Evolutionary conservation across 2,329 filamentous ascomycete species (phyloP).

Genomic region (Diplodia corticola): DNA sequence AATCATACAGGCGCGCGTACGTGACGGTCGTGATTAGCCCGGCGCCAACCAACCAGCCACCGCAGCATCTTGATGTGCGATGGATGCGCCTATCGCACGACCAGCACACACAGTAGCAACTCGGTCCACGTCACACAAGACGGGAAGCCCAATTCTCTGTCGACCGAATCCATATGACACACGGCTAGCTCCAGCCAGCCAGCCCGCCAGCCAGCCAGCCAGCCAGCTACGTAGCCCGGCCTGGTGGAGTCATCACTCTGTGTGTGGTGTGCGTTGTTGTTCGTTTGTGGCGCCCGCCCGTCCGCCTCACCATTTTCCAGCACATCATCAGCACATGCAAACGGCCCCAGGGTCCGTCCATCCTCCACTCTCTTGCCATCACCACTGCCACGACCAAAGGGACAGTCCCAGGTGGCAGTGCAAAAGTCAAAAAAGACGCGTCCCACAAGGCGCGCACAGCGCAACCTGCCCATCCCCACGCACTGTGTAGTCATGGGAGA

Average conservation of each 20-base stretch:
- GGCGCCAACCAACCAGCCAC: too few relatives aligned
- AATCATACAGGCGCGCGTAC: too few relatives aligned
- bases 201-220: background rate
- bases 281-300: background rate
- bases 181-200: background rate
- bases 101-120: background rate
- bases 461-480: background rate
- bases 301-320: background rate
- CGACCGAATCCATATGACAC: background rate
- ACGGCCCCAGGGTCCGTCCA: background rate
- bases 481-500: background rate
- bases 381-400: background rate
- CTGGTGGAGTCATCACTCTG: background rate
- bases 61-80: background rate
- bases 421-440: background rate
- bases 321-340: background rate
- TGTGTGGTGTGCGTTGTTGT: background rate
- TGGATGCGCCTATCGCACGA: background rate
- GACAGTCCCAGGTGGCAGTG: background rate
- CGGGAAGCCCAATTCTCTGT: background rate
- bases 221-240: background rate
- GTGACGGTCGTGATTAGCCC: background rate
- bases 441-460: background rate
- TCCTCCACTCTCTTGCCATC: background rate
- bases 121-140: conserved; percentile 4